phyloP scores from a whole-genome alignment of 306 rosid genomes.

The Medicago ruthenica region DNA sequence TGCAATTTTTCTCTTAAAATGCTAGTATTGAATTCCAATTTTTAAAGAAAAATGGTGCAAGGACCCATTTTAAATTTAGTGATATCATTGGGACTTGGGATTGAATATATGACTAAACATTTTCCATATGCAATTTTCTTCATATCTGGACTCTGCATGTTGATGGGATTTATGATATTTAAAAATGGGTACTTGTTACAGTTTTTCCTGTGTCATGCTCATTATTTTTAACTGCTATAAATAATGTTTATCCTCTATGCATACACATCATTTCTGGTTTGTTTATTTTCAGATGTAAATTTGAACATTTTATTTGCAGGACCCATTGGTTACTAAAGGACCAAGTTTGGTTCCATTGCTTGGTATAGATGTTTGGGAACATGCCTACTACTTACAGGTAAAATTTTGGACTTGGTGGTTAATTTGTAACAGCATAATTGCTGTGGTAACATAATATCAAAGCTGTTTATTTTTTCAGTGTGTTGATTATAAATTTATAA shows the following conservation, averaged over 20 bases:
- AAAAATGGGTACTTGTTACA: slow-evolving; percentile 13
- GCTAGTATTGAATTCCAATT: slow-evolving; percentile 2
- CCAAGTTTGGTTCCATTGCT: slow-evolving; percentile 83
- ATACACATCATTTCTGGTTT: slow-evolving; percentile 16
- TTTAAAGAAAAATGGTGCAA: background rate
- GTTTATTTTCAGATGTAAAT: slow-evolving; percentile 27
- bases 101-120: slow-evolving; percentile 1
- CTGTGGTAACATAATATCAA: slow-evolving; percentile 21
- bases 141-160: slow-evolving; percentile 1
- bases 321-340: slow-evolving; percentile 91
- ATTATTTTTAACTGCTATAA: slow-evolving; percentile 18
- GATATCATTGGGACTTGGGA: slow-evolving; percentile 3
- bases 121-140: slow-evolving; percentile 4
- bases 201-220: background rate
- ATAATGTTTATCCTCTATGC: slow-evolving; percentile 14
- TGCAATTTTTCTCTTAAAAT: background rate
- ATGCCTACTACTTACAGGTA: slow-evolving; percentile 98
- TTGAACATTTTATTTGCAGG: slow-evolving; percentile 65
- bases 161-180: slow-evolving; percentile 21
- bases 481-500: slow-evolving; percentile 23
- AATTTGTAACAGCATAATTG: slow-evolving; percentile 15
- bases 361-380: slow-evolving; percentile 99
- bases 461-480: slow-evolving; percentile 19
- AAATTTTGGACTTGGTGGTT: slow-evolving; percentile 37
- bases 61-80: background rate